phyloP scores from a whole-genome alignment of 768 basidiomycete species.

The Tricholoma terreum region DNA sequence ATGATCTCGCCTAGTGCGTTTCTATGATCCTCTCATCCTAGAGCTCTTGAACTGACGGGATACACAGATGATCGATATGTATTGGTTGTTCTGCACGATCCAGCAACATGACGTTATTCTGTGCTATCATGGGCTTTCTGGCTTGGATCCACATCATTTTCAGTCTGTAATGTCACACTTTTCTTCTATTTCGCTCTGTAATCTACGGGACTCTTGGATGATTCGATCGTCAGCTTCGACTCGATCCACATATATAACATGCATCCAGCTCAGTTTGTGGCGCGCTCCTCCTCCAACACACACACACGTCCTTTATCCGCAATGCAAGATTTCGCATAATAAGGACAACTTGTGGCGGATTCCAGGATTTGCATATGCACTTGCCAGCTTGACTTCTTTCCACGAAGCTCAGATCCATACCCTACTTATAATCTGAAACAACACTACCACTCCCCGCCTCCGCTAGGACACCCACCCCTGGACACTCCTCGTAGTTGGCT shows the following conservation, averaged over 20 bases:
- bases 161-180: neutral
- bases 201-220: constrained; percentile 11
- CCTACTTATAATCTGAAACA: too few relatives aligned
- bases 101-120: constrained; percentile 37
- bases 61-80: constrained; percentile 73
- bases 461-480: too few relatives aligned
- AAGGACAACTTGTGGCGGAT: too few relatives aligned
- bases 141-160: neutral
- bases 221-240: neutral
- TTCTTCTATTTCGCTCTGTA: neutral
- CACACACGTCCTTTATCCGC: too few relatives aligned
- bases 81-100: constrained; percentile 81
- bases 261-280: too few relatives aligned
- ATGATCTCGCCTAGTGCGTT: constrained; percentile 89
- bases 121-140: neutral
- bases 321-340: too few relatives aligned
- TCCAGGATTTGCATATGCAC: neutral
- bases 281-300: too few relatives aligned
- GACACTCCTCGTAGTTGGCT: too few relatives aligned
- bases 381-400: too few relatives aligned
- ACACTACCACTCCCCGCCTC: too few relatives aligned
- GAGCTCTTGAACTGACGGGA: neutral
- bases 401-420: too few relatives aligned
- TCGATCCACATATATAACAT: neutral
- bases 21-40: neutral